Evolutionary conservation across 768 basidiomycete species (phyloP).

Genomic region (Lactifluus rugatus): DNA sequence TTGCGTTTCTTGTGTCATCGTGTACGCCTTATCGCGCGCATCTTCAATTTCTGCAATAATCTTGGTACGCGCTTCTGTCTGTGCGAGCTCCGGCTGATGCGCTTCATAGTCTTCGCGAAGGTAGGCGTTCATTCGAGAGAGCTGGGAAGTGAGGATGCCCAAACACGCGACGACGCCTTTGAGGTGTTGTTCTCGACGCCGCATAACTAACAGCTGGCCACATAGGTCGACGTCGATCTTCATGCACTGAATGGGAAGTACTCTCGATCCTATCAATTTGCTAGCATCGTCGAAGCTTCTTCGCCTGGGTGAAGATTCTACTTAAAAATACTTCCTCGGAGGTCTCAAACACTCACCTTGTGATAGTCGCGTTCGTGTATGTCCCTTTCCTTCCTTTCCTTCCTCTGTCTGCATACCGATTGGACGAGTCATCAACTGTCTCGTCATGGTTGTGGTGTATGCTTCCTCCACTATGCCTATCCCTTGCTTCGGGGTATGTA

Average conservation of each 20-base stretch:
- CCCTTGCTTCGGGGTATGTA: background rate
- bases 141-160: slow-evolving; percentile 42
- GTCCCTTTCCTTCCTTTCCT: slow-evolving; percentile 3
- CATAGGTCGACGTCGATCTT: slow-evolving; percentile 70
- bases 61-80: slow-evolving; percentile 37
- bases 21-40: slow-evolving; percentile 40
- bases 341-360: background rate
- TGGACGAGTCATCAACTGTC: background rate
- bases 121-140: slow-evolving; percentile 44
- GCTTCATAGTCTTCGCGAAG: slow-evolving; percentile 52
- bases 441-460: slow-evolving; percentile 5
- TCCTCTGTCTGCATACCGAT: background rate
- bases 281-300: slow-evolving; percentile 58
- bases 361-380: background rate
- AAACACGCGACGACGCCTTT: slow-evolving; percentile 53
- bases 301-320: slow-evolving; percentile 30
- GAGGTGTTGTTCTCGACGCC: slow-evolving; percentile 57
- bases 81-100: slow-evolving; percentile 39
- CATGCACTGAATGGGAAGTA: slow-evolving; percentile 56
- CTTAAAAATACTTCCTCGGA: background rate
- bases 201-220: slow-evolving; percentile 63
- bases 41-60: slow-evolving; percentile 43
- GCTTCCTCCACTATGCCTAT: background rate
- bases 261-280: slow-evolving; percentile 37
- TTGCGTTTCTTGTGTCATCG: slow-evolving; percentile 49